phyloP scores from a whole-genome alignment of 2,329 filamentous ascomycete species.

The Talaromyces amestolkiae region DNA sequence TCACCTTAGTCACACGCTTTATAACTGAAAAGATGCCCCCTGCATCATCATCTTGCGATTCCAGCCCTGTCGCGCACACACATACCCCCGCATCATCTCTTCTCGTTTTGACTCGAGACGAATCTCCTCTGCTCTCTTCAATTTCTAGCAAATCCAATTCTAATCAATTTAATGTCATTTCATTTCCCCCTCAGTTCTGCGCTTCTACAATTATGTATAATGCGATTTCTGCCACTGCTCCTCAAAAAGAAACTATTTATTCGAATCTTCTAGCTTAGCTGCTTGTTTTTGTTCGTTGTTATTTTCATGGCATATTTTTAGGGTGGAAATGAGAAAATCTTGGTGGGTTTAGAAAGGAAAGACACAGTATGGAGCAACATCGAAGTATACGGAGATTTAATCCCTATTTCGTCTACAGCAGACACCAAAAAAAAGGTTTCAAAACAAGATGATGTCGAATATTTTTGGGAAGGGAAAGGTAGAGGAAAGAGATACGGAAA shows the following conservation, averaged over 20 bases:
- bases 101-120: neutral
- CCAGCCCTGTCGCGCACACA: neutral
- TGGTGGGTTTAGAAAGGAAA: neutral
- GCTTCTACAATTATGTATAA: neutral
- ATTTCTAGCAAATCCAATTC: neutral
- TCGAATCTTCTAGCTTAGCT: neutral
- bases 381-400: neutral
- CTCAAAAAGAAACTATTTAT: neutral
- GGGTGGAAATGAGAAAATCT: neutral
- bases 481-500: neutral
- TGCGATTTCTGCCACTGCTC: neutral
- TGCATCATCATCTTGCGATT: neutral
- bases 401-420: neutral
- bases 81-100: neutral
- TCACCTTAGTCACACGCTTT: neutral
- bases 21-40: neutral
- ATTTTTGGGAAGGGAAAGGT: too few species aligned
- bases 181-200: neutral
- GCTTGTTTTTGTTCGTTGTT: neutral
- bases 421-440: neutral
- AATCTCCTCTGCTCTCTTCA: conserved; percentile 13
- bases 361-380: neutral
- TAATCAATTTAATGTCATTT: neutral
- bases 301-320: neutral
- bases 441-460: neutral